Conservation (phyloP, 2,329 filamentous ascomycete species). For the Madurella fahalii region DNA sequence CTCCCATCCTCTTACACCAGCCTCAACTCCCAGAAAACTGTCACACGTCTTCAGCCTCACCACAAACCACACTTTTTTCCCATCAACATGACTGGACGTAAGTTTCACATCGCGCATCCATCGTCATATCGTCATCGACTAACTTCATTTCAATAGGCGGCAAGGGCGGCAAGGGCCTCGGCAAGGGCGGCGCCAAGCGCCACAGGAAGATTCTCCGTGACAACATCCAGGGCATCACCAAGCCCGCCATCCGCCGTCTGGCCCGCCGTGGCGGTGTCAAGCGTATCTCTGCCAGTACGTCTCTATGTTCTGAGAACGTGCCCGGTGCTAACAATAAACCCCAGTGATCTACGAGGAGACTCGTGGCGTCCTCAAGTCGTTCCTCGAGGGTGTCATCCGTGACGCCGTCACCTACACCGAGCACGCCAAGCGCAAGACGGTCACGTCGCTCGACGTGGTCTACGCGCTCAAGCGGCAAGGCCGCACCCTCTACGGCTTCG, state of each 20-base stretch:
- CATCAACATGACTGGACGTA: constrained; percentile 68
- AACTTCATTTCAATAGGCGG: constrained; percentile 57
- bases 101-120: constrained; percentile 14
- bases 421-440: constrained; percentile 78
- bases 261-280: constrained; percentile 99
- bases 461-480: constrained; percentile 67
- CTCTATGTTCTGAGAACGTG: neutral
- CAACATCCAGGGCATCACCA: constrained; percentile 99
- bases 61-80: constrained; percentile 30
- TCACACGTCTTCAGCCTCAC: constrained; percentile 23
- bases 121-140: constrained; percentile 24
- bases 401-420: constrained; percentile 75
- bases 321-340: constrained; percentile 5
- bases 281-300: constrained; percentile 94
- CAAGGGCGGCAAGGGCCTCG: constrained; percentile 97
- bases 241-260: constrained; percentile 97
- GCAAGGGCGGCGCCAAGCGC: constrained; percentile 97
- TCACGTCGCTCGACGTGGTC: constrained; percentile 66
- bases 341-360: constrained; percentile 76
- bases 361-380: constrained; percentile 72
- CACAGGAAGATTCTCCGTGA: constrained; percentile 99
- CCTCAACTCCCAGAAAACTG: constrained; percentile 9
- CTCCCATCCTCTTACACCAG: constrained; percentile 8
- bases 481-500: constrained; percentile 82
- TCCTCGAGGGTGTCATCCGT: constrained; percentile 72